Conservation (phyloP, 2,329 filamentous ascomycete genomes). For the Xylariaceae sp. region DNA sequence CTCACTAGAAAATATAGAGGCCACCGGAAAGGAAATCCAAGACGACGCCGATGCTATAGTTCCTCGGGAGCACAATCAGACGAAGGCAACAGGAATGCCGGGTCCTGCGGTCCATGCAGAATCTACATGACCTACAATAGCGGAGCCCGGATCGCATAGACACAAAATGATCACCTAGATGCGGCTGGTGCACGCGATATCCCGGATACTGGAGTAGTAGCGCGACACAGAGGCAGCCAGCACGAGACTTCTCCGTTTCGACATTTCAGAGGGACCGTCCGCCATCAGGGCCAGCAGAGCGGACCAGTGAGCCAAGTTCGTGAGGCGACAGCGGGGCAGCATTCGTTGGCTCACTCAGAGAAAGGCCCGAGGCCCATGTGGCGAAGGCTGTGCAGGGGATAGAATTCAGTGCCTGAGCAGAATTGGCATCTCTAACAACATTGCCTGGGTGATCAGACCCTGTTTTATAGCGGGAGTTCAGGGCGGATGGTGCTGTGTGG, state of each 20-base stretch:
- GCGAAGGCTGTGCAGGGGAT: constrained; percentile 2
- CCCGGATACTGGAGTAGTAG: constrained; percentile 16
- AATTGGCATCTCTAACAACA: not conserved
- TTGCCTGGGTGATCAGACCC: not conserved
- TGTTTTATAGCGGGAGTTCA: constrained; percentile 10
- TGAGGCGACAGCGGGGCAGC: constrained; percentile 19
- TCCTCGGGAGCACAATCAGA: not conserved
- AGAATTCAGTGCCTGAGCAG: constrained; percentile 12
- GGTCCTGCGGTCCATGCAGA: constrained; percentile 7
- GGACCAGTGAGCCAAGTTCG: constrained; percentile 22
- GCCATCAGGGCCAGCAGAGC: constrained; percentile 15
- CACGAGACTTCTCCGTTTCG: constrained; percentile 7
- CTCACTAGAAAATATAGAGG: not conserved
- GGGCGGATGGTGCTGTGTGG: constrained; percentile 1
- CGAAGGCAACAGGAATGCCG: not conserved
- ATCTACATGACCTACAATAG: constrained; percentile 1
- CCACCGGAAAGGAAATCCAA: constrained; percentile 4
- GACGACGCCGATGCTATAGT: constrained; percentile 3
- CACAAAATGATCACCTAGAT: constrained; percentile 7
- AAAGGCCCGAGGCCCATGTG: constrained; percentile 21
- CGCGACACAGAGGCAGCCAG: constrained; percentile 17
- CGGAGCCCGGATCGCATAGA: constrained; percentile 3
- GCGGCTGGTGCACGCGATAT: constrained; percentile 24
- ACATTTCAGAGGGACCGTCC: constrained; percentile 14
- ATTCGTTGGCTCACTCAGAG: constrained; percentile 23